Conservation (phyloP, 257 asterid genomes). For the Dorcoceras hygrometricum region DNA sequence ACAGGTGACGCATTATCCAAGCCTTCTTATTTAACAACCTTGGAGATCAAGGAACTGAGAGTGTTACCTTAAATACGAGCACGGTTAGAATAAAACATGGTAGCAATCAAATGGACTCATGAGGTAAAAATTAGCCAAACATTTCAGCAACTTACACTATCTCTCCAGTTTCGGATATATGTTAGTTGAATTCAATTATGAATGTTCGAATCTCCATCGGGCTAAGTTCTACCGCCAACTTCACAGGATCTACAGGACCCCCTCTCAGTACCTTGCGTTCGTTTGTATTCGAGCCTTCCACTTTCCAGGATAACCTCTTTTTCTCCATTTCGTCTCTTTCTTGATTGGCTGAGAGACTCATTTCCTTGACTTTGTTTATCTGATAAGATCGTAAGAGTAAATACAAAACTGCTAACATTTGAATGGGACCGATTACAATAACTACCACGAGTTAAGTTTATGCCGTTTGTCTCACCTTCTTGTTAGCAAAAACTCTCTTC, state of each 20-base stretch:
- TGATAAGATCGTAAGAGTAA: slow-evolving; percentile 17
- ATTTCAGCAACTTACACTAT: background rate
- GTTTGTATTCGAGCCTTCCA: slow-evolving; percentile 30
- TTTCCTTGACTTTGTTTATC: slow-evolving; percentile 57
- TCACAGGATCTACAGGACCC: slow-evolving; percentile 56
- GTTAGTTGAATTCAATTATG: slow-evolving; percentile 35
- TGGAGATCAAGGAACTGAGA: background rate
- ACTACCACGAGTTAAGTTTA: background rate
- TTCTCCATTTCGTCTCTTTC: slow-evolving; percentile 68
- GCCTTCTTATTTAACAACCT: background rate
- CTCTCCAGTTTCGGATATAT: background rate
- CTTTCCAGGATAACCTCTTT: slow-evolving; percentile 62
- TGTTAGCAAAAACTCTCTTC: slow-evolving; percentile 60
- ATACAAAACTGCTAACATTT: background rate
- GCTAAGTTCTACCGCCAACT: slow-evolving; percentile 58
- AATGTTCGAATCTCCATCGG: slow-evolving; percentile 82
- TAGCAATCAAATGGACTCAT: background rate
- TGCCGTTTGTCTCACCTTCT: slow-evolving; percentile 35
- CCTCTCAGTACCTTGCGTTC: slow-evolving; percentile 42
- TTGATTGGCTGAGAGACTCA: slow-evolving; percentile 69
- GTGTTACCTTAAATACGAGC: background rate
- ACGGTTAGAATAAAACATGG: background rate
- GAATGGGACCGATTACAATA: background rate
- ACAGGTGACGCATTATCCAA: background rate
- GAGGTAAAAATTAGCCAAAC: background rate